Base-by-base conservation (phyloP, 495 filamentous ascomycete genomes). In the Patellaria atrata region DNA sequence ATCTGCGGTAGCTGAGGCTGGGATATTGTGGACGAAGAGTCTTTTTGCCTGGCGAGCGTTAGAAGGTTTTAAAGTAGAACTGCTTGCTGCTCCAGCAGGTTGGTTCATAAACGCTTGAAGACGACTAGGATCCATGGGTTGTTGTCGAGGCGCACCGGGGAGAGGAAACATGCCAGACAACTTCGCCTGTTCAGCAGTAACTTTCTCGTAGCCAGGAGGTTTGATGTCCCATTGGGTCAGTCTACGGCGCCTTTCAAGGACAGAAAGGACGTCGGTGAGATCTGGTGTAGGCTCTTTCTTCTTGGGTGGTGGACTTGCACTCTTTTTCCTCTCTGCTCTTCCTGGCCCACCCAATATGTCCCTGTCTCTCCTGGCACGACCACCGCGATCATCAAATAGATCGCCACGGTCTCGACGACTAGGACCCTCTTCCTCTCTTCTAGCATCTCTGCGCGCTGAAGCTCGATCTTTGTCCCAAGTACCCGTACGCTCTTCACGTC, bases 161-260 rank as follows among this genome's bases (percentile, higher is more conserved):
- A 99, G 73, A 38, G 89, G 86, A 64, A 99, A 99, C 89, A 96
- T 94, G 60, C 75, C 75, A n/a, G 89, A 99, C 22, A 99, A 69
- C 65, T 99, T 99, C 17, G 89, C 91, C 54, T 96, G 91, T 56
- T 99, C 89, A 16, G 89, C 91, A 9, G 91, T 94, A 41, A 99
- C 89, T 60, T 92, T 94, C 57, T 96, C 89, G 50, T 99, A 99
- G 19, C 89, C 87, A 14, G 83, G 82, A 9, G 89, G 89, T 63
- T 96, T 99, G 56, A 99, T 93, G 55, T 99, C 89, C 89, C 89
- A 99, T 56, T 96, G 92, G 19, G 85, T 94, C 63, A 96, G 60
- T 35, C 89, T 75, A 46, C 89, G 75, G 66, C 82, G 84, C 37
- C 86, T 75, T 45, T 83, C 73, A 34, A 80, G 62, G 34, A 99